Base-by-base conservation (phyloP, 345 rosid species). In the Dovyalis caffra region DNA sequence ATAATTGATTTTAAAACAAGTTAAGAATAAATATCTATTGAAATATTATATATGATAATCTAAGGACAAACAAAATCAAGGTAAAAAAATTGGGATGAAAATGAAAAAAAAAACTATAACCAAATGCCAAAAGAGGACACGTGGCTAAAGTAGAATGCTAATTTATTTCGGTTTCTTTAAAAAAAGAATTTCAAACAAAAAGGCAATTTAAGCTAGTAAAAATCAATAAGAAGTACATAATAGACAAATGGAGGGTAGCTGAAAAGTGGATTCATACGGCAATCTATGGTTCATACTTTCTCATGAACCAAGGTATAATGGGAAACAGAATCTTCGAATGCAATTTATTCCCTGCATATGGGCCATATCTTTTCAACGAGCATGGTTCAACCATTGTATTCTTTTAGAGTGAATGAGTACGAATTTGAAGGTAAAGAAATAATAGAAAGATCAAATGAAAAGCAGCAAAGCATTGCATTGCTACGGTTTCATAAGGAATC, bases 221-320 rank as follows among this genome's bases (percentile, higher is more conserved):
- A 26, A 28, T n/a, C 15, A 60, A 60, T 25, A 60, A n/a, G n/a
- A n/a, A 25, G 29, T 10, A 25, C 47, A 43, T 14, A 1, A 43
- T 11, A 43, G 47, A 43, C 47, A 43, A 0, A 40, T 11, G 47
- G 3, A 23, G 53, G 63, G 62, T 14, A 70, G 35, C 2, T 62
- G 58, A 68, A 45, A 74, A 32, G 56, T 35, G 69, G 69, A 72
- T 71, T 72, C 85, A 62, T 82, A 95, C 99, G 47, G 92, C 97
- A 4, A 96, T 93, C 99, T 98, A 95, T 3, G 99, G 99, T 82
- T 90, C 90, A 84, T 91, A 95, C 89, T 93, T 95, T 26, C 88
- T 90, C 81, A 95, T 75, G 89, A 95, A 95, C 99, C 98, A 95
- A 73, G 97, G 99, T 69, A 90, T 88, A 60, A 95, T 90, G 16